A percentile compares a stretch with the other conserved stretches of the same genome.
These are phyloP conservation scores for Penicillium longicatenatum DNA, from an alignment of 495 filamentous ascomycete species.

Conservation along the genomic window DNA sequence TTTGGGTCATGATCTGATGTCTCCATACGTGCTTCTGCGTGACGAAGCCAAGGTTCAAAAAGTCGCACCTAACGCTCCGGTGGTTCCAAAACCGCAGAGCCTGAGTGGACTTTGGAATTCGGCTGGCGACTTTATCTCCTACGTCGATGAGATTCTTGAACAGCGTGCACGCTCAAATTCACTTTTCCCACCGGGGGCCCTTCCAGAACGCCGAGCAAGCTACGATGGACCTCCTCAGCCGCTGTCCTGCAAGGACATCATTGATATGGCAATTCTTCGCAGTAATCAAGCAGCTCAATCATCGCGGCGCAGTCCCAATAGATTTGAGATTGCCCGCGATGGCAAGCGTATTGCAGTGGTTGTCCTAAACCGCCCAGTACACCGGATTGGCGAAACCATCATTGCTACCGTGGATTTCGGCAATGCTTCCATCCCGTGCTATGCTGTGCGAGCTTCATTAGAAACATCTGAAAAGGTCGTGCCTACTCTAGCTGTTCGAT, in stretches of 20 bases:
- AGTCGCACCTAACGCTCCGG: conserved; percentile 23
- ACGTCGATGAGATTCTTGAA: conserved; percentile 78
- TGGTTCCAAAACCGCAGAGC: conserved; percentile 38
- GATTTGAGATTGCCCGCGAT: conserved; percentile 92
- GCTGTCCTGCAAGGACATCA: conserved; percentile 74
- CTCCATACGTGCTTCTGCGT: conserved; percentile 85
- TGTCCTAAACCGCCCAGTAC: conserved; percentile 85
- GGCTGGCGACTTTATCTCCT: conserved; percentile 67
- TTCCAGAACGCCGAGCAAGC: conserved; percentile 56
- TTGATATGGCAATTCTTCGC: conserved; percentile 85
- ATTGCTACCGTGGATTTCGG: conserved; percentile 81
- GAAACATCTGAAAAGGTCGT: conserved; percentile 82
- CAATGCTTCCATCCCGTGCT: conserved; percentile 71
- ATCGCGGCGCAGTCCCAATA: conserved; percentile 70
- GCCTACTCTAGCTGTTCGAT: conserved; percentile 77
- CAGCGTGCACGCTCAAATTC: conserved; percentile 53
- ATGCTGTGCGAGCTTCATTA: conserved; percentile 72
- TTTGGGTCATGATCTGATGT: conserved; percentile 87
- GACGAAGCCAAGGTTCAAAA: conserved; percentile 68
- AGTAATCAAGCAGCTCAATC: conserved; percentile 64
- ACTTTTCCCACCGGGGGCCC: conserved; percentile 66
- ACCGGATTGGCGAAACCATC: conserved; percentile 86
- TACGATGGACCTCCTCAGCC: conserved; percentile 40
- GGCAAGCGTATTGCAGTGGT: conserved; percentile 83
- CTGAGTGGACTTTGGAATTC: conserved; percentile 44